Base-by-base conservation (phyloP, 768 basidiomycete species). In the Tricholoma sp. region DNA sequence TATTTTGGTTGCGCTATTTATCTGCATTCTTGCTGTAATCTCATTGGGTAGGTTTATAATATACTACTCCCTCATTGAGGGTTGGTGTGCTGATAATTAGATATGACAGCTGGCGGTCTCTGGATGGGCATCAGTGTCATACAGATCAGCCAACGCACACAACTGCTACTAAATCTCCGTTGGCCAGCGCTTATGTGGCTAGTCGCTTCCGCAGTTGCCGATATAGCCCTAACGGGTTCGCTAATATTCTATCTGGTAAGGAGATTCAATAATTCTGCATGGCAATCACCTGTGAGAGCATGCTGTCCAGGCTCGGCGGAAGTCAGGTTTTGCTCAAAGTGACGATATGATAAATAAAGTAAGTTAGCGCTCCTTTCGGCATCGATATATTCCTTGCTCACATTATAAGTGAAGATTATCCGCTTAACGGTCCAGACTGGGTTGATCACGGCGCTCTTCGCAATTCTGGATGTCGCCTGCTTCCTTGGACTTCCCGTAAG, bases 121-220 rank as follows among this genome's bases (percentile, higher is more conserved):
- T 80, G 77, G 75, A 73, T 76, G 5, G 69, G 71, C 0, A 64
- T 67, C 14, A 66, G 65, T 29, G 66, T 79, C 35, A 59, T 68
- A 1, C 62, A 69, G 29, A 57, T 80, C 21, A 70, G 72, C 41
- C 60, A 70, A 0, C 78, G 76, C 58, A 56, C 70, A 1, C 67
- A 71, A 9, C 41, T 43, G 24, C 79, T 78, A 57, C 74, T 75
- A 9, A 72, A 78, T 58, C 69, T 79, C 7, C 77, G 78, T 54
- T 71, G 68, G 66, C 71, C 76, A 0, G 77, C 77, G 5, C 66
- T 79, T 1, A 50, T 75, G 24, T 80, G 77, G 79, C 73, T 80
- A 57, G 61, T 78, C 6, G 60, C 77, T 11, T 76, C 78, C 3
- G 73, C 70, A 9, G 61, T 75, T 5, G 73, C 74, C 1, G 78